A percentile compares a stretch with the other conserved stretches of the same genome.
These are phyloP conservation scores for Bocquillonia castaneifolia DNA, from an alignment of 441 rosid species.

Conservation along the genomic window DNA sequence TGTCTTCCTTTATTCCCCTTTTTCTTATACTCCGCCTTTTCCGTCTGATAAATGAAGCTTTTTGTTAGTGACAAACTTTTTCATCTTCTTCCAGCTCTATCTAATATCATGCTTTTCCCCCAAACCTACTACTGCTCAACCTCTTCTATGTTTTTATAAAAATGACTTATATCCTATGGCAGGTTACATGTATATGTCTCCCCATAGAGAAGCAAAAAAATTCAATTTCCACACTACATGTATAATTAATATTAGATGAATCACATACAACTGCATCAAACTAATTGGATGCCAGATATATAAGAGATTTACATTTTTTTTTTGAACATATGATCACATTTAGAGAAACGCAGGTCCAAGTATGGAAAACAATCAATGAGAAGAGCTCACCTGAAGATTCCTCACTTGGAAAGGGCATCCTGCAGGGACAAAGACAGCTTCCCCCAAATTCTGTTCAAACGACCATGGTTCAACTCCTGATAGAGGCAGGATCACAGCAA, in stretches of 20 bases:
- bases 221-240: background rate
- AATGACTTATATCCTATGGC: background rate
- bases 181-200: background rate
- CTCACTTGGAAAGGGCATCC: slow-evolving; percentile 89
- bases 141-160: background rate
- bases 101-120: background rate
- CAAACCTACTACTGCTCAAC: background rate
- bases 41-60: background rate
- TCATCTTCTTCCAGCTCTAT: too few relatives aligned
- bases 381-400: slow-evolving; percentile 60
- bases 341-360: background rate
- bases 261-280: background rate
- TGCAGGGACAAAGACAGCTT: slow-evolving; percentile 89
- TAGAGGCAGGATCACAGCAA: slow-evolving; percentile 10
- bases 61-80: background rate
- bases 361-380: background rate
- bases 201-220: background rate
- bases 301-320: background rate
- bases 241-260: background rate
- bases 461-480: slow-evolving; percentile 97
- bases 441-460: slow-evolving; percentile 68
- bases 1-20: too few relatives aligned
- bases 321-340: background rate
- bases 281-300: background rate
- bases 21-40: background rate